These are phyloP conservation scores for Cochliopodium minus DNA, from an alignment of 208 protist genomes.

Conservation along the genomic window DNA sequence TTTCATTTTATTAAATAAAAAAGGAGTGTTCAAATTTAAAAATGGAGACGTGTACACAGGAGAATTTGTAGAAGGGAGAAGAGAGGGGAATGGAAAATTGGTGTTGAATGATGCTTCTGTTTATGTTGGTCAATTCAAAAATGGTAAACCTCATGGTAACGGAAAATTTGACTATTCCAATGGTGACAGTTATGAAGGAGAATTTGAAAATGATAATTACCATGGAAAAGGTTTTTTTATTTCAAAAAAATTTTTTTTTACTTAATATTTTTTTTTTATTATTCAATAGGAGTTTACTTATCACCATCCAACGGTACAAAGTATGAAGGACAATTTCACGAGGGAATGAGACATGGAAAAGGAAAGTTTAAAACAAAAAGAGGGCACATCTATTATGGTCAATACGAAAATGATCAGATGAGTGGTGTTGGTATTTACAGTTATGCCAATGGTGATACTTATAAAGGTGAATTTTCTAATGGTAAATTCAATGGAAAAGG, in stretches of 20 bases:
- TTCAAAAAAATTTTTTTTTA: too few species aligned
- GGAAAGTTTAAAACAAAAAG: slow-evolving; percentile 51
- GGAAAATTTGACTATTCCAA: slow-evolving; percentile 23
- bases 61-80: too few species aligned
- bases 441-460: slow-evolving; percentile 35
- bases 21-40: too few species aligned
- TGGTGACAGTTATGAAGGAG: slow-evolving; percentile 1
- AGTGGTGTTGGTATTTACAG: slow-evolving; percentile 46
- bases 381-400: slow-evolving; percentile 59
- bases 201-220: too few species aligned
- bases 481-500: slow-evolving; percentile 54
- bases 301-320: too few species aligned
- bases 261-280: too few species aligned
- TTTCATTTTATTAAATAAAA: too few species aligned
- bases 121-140: slow-evolving; percentile 48
- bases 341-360: slow-evolving; percentile 36
- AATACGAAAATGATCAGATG: slow-evolving; percentile 41
- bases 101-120: slow-evolving; percentile 55
- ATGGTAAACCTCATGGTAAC: slow-evolving; percentile 44
- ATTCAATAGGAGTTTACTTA: too few species aligned
- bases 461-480: slow-evolving; percentile 46
- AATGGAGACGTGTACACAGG: too few species aligned
- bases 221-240: too few species aligned
- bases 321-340: background rate
- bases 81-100: slow-evolving; percentile 60